These are phyloP conservation scores for Butyriboletus loyo DNA, from an alignment of 768 basidiomycete genomes.

Conservation along the genomic window DNA sequence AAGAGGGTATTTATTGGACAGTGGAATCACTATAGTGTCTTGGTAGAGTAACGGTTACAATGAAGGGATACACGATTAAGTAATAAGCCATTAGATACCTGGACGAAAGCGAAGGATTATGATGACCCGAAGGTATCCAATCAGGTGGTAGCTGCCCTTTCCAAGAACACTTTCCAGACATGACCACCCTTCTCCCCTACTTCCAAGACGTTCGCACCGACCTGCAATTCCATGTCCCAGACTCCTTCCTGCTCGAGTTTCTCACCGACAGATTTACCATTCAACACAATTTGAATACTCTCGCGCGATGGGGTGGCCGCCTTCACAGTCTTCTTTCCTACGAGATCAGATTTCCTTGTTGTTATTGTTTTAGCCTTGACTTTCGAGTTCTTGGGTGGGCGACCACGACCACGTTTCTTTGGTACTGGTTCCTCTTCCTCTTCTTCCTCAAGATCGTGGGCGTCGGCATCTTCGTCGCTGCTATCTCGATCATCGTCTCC, in stretches of 20 bases:
- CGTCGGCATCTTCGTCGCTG: constrained; percentile 52
- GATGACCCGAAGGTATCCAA: constrained; percentile 3
- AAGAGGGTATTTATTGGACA: constrained; percentile 5
- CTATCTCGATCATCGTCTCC: constrained; percentile 59
- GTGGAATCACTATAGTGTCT: constrained; percentile 14
- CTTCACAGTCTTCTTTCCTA: constrained; percentile 46
- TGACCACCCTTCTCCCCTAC: constrained; percentile 69
- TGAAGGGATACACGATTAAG: constrained; percentile 31
- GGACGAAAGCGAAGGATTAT: constrained; percentile 8
- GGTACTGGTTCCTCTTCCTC: constrained; percentile 35
- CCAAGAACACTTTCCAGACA: constrained; percentile 69
- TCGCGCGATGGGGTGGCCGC: constrained; percentile 37
- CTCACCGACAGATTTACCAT: constrained; percentile 50
- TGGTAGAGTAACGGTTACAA: constrained; percentile 27
- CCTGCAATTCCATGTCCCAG: constrained; percentile 62
- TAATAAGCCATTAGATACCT: constrained; percentile 30
- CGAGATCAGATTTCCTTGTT: constrained; percentile 30
- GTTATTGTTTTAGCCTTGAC: constrained; percentile 31
- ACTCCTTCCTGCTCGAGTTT: constrained; percentile 44
- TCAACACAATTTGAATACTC: constrained; percentile 61
- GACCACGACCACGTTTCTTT: constrained; percentile 43
- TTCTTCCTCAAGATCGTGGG: constrained; percentile 43
- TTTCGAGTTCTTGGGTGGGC: constrained; percentile 33
- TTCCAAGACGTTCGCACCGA: constrained; percentile 64
- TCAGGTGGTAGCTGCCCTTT: constrained; percentile 36